Percentiles rank a stretch among this genome's conserved stretches.
Evolutionary conservation across 2,329 filamentous ascomycete genomes (phyloP).

Genomic region (Colletotrichum sp.): DNA sequence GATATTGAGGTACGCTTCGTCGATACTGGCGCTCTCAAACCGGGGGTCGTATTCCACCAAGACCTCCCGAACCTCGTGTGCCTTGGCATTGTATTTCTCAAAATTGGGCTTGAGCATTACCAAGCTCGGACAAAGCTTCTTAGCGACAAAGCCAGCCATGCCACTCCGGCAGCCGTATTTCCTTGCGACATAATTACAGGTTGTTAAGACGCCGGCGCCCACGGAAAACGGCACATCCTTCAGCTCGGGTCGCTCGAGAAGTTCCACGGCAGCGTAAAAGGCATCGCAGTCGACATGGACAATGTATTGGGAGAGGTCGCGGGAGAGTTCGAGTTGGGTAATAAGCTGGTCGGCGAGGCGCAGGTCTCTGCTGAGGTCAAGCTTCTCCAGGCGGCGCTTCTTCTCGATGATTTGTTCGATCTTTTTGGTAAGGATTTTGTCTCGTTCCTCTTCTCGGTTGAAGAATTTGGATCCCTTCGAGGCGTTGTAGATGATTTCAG

Average conservation of each 20-base stretch:
- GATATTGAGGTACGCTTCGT: conserved; percentile 96
- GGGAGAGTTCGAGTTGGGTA: conserved; percentile 74
- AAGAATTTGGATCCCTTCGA: conserved; percentile 98
- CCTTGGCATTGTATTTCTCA: conserved; percentile 89
- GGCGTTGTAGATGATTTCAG: conserved; percentile 95
- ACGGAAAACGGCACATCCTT: conserved; percentile 90
- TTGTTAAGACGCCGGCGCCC: conserved; percentile 70
- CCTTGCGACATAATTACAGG: conserved; percentile 86
- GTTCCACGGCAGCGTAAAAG: conserved; percentile 95
- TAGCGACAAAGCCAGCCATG: conserved; percentile 96
- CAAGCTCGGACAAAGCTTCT: conserved; percentile 88
- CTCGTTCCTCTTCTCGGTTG: conserved; percentile 83
- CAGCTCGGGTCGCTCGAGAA: conserved; percentile 81
- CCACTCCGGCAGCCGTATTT: conserved; percentile 91
- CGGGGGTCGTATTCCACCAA: conserved; percentile 86
- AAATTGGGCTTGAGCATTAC: conserved; percentile 86
- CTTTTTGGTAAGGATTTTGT: conserved; percentile 83
- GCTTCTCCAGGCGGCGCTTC: conserved; percentile 75
- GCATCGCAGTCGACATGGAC: conserved; percentile 97
- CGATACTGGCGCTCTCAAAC: conserved; percentile 93
- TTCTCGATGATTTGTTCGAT: conserved; percentile 80
- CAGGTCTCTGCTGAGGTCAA: conserved; percentile 75
- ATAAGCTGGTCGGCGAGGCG: conserved; percentile 83
- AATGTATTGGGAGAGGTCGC: conserved; percentile 84
- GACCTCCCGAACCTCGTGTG: conserved; percentile 82